Conservation (phyloP, 2,329 filamentous ascomycete genomes). For the Juglanconis oblonga region DNA sequence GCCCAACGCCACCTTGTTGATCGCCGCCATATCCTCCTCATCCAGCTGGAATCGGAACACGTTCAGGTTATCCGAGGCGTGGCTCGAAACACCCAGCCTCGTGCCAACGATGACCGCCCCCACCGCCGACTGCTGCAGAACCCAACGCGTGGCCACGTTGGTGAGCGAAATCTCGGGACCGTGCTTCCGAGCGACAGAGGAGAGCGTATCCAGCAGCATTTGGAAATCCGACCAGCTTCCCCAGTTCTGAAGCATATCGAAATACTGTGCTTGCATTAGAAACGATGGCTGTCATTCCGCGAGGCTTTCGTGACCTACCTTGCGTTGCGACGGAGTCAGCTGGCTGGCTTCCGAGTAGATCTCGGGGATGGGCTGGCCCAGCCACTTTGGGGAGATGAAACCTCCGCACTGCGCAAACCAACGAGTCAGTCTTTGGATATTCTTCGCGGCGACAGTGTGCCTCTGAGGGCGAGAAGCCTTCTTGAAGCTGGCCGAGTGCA, state of each 20-base stretch:
- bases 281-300: no score
- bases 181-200: constrained; percentile 24
- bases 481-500: not conserved
- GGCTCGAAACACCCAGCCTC: constrained; percentile 27
- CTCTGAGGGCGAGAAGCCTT: not conserved
- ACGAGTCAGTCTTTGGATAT: not conserved
- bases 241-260: constrained; percentile 31
- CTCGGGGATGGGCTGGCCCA: constrained; percentile 27
- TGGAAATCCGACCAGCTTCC: constrained; percentile 31
- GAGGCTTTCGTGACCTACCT: constrained; percentile 13
- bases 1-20: constrained; percentile 25
- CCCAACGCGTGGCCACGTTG: constrained; percentile 32
- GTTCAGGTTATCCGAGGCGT: constrained; percentile 26
- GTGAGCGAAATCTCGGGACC: constrained; percentile 23
- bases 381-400: constrained; percentile 33
- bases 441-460: not conserved
- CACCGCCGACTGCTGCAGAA: constrained; percentile 30
- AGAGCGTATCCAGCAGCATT: constrained; percentile 24
- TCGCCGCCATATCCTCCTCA: constrained; percentile 23
- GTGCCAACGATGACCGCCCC: constrained; percentile 34
- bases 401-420: constrained; percentile 28
- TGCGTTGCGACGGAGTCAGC: constrained; percentile 35
- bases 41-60: constrained; percentile 26
- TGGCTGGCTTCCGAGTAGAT: constrained; percentile 27
- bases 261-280: constrained; percentile 18